Evolutionary conservation across 2,329 filamentous ascomycete species (phyloP), one percentile per base, ranked within the genome.

Genomic region (Corynespora cassiicola): DNA sequence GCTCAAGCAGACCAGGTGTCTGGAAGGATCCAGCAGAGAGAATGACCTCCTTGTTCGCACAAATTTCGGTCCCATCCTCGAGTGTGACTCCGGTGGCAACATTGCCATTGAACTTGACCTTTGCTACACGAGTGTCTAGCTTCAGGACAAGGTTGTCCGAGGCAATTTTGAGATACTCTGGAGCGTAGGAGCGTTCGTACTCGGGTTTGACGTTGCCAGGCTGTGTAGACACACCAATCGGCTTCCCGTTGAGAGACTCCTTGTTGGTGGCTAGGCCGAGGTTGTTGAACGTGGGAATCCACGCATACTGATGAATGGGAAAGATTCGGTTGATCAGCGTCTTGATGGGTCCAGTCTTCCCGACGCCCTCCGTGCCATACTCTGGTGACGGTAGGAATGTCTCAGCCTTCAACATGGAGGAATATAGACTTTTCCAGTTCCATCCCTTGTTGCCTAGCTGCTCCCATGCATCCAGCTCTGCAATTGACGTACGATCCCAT

Each of bases 161-260:
- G 1, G 68, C 65, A n/a, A 70, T 52, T 4, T 69, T 60, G 0
- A 74, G 58, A 41, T 79, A 79, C 2, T 67, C 68, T 27, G 70
- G 73, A 16, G 68, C 65, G 54, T 78, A 81, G 2, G 75, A 79
- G 21, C 79, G 68, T 14, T 64, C 72, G 47, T 75, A 78, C 25
- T 72, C 69, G 4, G 65, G 67, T 7, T 70, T 68, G 23, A 81
- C 71, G 39, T 72, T 77, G 45, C 70, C 75, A 7, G 78, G 69
- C 41, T 77, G 75, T 21, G 69, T 73, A 60, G 73, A 75, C 6
- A 75, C 75, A 6, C 79, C 79, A 3, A 78, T 55, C 10, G 73
- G 73, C 31, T 76, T 71, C 2, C 79, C 79, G 10, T 70, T 67
- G 2, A 81, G 65, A 7, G 75, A 78, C 31, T 76, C 63, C n/a